Percentiles rank a stretch among this genome's conserved stretches.
phyloP scores from a whole-genome alignment of 352 stramenopile species.

The Phytophthora pisi region DNA sequence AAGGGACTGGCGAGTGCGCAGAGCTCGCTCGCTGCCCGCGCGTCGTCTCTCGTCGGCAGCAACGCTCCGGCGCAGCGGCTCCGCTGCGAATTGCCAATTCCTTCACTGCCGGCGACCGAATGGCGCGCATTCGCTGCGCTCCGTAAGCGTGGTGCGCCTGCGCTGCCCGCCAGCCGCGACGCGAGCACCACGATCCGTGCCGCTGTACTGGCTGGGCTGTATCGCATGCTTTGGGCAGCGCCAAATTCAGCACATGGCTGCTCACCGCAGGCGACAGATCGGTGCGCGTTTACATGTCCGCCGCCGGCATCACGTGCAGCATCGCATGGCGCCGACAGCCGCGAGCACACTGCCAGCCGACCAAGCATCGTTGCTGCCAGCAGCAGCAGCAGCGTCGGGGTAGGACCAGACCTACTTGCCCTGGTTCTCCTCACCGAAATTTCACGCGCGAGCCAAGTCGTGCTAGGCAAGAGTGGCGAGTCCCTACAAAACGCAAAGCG shows the following conservation, averaged over 20 bases:
- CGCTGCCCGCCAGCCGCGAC: no score
- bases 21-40: neutral
- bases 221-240: neutral
- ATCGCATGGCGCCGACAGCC: neutral
- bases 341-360: neutral
- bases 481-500: neutral
- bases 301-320: neutral
- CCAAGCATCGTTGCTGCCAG: neutral
- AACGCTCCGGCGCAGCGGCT: neutral
- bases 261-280: neutral
- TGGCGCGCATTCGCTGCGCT: neutral
- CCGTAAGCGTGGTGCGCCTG: neutral
- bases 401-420: slow-evolving; percentile 12
- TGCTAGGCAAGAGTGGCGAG: neutral
- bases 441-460: slow-evolving; percentile 1
- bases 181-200: neutral
- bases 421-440: slow-evolving; percentile 21
- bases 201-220: neutral
- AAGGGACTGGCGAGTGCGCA: neutral
- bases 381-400: neutral
- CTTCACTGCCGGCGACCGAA: neutral
- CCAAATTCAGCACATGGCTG: neutral
- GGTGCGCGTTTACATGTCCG: neutral
- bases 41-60: neutral
- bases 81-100: slow-evolving; percentile 10